Conservation (phyloP, 164 flowering plant genomes). For the Liquidambar formosana region DNA sequence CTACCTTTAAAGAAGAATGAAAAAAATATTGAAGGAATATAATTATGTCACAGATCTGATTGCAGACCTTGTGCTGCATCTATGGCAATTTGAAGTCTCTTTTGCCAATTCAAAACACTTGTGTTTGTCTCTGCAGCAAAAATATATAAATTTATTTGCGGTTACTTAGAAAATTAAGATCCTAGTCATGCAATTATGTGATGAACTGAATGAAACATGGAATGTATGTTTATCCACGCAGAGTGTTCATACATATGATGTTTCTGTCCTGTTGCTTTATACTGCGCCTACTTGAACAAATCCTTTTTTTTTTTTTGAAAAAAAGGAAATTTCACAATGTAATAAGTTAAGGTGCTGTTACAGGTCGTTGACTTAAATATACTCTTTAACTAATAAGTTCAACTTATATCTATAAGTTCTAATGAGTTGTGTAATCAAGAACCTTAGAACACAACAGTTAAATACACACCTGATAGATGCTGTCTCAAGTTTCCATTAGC, state of each 20-base stretch:
- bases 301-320: too few species aligned
- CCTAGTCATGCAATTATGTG: too few species aligned
- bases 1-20: not conserved
- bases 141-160: not conserved
- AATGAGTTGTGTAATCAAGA: not conserved
- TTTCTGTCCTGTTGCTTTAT: too few species aligned
- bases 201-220: too few species aligned
- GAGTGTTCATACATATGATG: too few species aligned
- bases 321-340: too few species aligned
- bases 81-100: constrained; percentile 37
- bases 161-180: too few species aligned
- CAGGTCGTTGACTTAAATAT: not conserved
- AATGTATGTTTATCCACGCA: too few species aligned
- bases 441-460: not conserved
- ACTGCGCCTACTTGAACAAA: too few species aligned
- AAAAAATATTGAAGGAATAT: not conserved
- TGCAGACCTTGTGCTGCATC: constrained; percentile 39
- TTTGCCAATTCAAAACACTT: constrained; percentile 19
- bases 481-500: constrained; percentile 24
- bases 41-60: not conserved
- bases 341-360: too few species aligned
- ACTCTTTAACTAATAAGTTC: not conserved
- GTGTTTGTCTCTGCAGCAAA: not conserved
- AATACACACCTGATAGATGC: constrained; percentile 25
- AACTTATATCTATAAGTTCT: not conserved